Evolutionary conservation across 345 rosid species (phyloP).

Genomic region (Ricinus communis): DNA sequence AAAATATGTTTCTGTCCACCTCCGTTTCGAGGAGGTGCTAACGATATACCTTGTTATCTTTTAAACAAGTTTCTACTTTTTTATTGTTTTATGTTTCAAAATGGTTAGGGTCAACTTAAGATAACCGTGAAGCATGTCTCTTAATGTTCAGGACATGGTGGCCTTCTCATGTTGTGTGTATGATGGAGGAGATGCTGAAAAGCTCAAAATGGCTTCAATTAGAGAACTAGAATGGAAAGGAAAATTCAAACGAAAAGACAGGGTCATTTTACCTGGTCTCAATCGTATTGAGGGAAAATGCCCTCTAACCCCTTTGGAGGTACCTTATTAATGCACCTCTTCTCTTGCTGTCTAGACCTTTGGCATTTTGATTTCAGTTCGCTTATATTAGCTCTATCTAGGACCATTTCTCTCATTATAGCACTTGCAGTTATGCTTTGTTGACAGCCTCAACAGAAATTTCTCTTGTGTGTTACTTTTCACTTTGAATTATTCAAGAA

Average conservation of each 20-base stretch:
- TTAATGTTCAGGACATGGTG: constrained; percentile 77
- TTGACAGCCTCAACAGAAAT: not conserved
- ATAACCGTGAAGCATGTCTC: not conserved
- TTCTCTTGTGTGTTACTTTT: not conserved
- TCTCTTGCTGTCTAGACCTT: constrained; percentile 12
- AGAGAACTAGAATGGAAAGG: constrained; percentile 80
- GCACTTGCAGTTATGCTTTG: not conserved
- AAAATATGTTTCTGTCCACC: constrained; percentile 81
- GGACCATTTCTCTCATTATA: not conserved
- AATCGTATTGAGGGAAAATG: constrained; percentile 88
- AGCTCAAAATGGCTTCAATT: constrained; percentile 56
- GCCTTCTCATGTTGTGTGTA: constrained; percentile 93
- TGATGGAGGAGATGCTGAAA: constrained; percentile 83
- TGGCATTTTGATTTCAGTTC: constrained; percentile 9
- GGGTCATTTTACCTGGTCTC: constrained; percentile 59
- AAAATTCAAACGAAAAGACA: constrained; percentile 77
- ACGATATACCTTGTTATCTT: not conserved
- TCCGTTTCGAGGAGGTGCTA: constrained; percentile 89
- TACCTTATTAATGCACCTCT: constrained; percentile 22
- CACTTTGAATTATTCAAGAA: not conserved
- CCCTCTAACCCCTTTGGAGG: constrained; percentile 95
- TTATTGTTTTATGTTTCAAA: not conserved
- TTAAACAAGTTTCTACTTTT: constrained; percentile 4
- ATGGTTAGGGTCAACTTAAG: constrained; percentile 1
- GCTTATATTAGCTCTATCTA: not conserved